phyloP scores from a whole-genome alignment of 1,284 basidiomycete genomes.

The Pseudozyma flocculosa region DNA sequence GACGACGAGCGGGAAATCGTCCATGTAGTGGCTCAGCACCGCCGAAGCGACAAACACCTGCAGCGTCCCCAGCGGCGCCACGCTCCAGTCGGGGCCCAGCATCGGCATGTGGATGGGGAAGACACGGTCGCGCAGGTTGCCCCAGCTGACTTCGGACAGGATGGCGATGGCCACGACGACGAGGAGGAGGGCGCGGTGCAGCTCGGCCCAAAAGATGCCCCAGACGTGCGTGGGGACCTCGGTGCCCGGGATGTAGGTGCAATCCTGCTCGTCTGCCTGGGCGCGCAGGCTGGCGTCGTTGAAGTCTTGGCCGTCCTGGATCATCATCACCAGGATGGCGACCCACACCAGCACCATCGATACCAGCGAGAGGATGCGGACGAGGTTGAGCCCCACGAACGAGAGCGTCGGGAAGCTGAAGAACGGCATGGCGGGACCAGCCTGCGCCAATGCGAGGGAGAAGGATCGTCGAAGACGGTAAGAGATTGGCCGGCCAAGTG shows the following conservation, averaged over 20 bases:
- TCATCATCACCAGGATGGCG: slow-evolving; percentile 26
- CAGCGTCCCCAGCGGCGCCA: slow-evolving; percentile 32
- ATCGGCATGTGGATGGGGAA: slow-evolving; percentile 20
- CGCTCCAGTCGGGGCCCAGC: slow-evolving; percentile 14
- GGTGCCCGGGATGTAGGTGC: slow-evolving; percentile 38
- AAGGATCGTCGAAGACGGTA: too few species aligned
- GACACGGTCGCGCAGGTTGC: slow-evolving; percentile 2
- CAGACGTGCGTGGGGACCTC: slow-evolving; percentile 42
- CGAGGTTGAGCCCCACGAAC: slow-evolving; percentile 33
- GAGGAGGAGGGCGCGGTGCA: slow-evolving; percentile 31
- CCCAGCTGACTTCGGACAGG: slow-evolving; percentile 32
- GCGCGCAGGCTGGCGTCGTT: slow-evolving; percentile 11
- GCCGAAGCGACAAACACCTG: slow-evolving; percentile 29
- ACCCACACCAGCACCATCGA: slow-evolving; percentile 26
- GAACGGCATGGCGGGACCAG: slow-evolving; percentile 7
- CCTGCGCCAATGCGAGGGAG: too few species aligned
- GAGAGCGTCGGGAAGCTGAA: slow-evolving; percentile 4
- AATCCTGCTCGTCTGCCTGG: slow-evolving; percentile 11
- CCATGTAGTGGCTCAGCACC: slow-evolving; percentile 29
- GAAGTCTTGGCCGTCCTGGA: slow-evolving; percentile 23
- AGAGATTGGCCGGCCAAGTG: too few species aligned
- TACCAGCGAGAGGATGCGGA: slow-evolving; percentile 31
- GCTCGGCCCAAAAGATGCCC: slow-evolving; percentile 47
- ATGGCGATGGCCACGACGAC: slow-evolving; percentile 16
- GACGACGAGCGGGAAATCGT: slow-evolving; percentile 34